Evolutionary conservation across 2,329 filamentous ascomycete species (phyloP).

Genomic region (Fusarium pseudocircinatum): DNA sequence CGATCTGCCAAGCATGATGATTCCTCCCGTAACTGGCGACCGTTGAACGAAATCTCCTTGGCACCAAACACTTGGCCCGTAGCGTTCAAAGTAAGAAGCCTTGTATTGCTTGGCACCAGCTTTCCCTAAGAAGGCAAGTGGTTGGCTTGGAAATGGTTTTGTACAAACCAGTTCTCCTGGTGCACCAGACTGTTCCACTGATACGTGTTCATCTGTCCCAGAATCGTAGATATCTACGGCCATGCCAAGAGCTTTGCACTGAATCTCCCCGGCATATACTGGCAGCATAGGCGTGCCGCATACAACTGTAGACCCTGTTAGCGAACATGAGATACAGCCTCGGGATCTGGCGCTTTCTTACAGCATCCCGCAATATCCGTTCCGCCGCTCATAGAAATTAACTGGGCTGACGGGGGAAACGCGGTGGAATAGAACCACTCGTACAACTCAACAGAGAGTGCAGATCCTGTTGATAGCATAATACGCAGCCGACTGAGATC

Average conservation of each 20-base stretch:
- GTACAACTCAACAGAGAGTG: background rate
- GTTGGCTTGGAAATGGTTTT: background rate
- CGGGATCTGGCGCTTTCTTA: too few species aligned
- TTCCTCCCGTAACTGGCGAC: background rate
- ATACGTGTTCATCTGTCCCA: background rate
- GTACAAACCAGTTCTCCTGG: background rate
- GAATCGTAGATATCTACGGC: constrained; percentile 15
- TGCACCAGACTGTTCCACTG: background rate
- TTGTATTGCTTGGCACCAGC: background rate
- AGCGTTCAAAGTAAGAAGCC: background rate
- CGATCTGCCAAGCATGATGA: background rate
- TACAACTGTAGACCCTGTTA: background rate
- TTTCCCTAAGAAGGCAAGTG: background rate
- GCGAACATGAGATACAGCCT: background rate
- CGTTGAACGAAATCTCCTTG: background rate
- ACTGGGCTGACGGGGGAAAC: background rate
- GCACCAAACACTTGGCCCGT: background rate
- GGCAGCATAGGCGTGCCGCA: constrained; percentile 6
- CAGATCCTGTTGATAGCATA: background rate
- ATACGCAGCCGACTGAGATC: background rate
- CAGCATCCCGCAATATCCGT: background rate
- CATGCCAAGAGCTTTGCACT: constrained; percentile 23
- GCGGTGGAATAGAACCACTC: background rate
- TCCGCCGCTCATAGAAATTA: background rate
- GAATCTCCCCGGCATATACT: constrained; percentile 14